A percentile compares a stretch with the other conserved stretches of the same genome.
These are phyloP conservation scores for Urostyla sp. DNA, from an alignment of 73 alveolate genomes.

Conservation along the genomic window DNA sequence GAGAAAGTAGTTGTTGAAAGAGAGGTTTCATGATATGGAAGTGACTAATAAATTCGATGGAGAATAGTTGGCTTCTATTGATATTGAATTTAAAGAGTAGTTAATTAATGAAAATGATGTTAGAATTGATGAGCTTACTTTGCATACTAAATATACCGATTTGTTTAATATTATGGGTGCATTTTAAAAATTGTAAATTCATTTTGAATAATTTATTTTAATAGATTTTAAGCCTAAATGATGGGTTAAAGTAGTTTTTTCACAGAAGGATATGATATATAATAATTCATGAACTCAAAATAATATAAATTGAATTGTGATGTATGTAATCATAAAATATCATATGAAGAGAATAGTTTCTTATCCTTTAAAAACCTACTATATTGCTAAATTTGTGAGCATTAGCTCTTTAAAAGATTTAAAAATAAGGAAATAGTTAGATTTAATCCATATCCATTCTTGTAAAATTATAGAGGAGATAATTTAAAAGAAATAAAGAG, in stretches of 20 bases:
- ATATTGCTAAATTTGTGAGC: neutral
- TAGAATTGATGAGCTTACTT: neutral
- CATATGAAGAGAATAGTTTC: neutral
- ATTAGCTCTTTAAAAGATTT: no score
- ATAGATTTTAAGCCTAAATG: neutral
- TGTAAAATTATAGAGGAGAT: no score
- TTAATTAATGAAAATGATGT: slow-evolving; percentile 29
- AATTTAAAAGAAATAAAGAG: no score
- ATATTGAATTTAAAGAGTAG: slow-evolving; percentile 16
- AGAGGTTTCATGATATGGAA: slow-evolving; percentile 31
- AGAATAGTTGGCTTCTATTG: neutral
- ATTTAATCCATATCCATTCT: no score
- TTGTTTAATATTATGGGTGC: slow-evolving; percentile 10
- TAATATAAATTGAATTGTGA: neutral
- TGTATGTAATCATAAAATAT: neutral
- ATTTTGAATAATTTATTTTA: neutral
- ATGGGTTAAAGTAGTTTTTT: neutral
- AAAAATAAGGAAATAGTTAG: no score
- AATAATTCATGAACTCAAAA: neutral
- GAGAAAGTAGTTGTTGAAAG: slow-evolving; percentile 21
- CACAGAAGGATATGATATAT: slow-evolving; percentile 5
- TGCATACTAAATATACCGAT: neutral
- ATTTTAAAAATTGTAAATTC: slow-evolving; percentile 26
- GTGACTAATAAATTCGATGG: slow-evolving; percentile 9
- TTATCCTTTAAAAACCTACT: no score